Evolutionary conservation across 2,329 filamentous ascomycete species (phyloP), one percentile per base, ranked within the genome.

Genomic region (Xylaria sp.): DNA sequence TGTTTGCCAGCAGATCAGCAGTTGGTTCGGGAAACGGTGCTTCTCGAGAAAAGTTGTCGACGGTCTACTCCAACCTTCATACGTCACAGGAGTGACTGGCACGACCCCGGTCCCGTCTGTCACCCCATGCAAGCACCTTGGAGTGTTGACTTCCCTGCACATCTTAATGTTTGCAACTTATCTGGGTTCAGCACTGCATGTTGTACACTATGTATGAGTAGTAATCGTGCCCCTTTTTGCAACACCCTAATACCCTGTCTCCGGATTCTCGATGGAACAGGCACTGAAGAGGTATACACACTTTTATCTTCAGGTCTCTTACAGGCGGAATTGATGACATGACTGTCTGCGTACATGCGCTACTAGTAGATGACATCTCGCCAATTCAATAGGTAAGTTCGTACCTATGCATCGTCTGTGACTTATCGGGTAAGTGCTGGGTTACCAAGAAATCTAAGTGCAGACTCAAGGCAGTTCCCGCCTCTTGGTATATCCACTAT

Each of bases 31-130:
- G 49, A 62, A 70, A 46, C 51, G n/a, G 18, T 61, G 48, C n/a
- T 62, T 25, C n/a, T 36, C 41, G 20, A n/a, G 4, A 23, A 43
- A 23, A 33, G 25, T 31, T 51, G 23, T 43, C 13, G 13, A 39
- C 57, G 52, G 46, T 54, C 28, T 13, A 28, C 18, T 52, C 8
- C n/a, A 2, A 12, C 6, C 28, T n/a, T 31, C 18, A 13, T 66
- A 69, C 66, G 69, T 71, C 69, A 71, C 56, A 66, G 62, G 59
- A 60, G 43, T 62, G 13, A 28, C 43, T 58, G 13, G 18, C 55
- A 55, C 41, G 66, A 52, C 58, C 7, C 7, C 25, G 59, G 57
- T 64, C 64, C 18, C 61, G 48, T 46, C 48, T 43, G 20, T 33
- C 20, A n/a, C 60, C 55, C 39, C 52, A 51, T 62, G 4, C 46